phyloP scores from a whole-genome alignment of 441 rosid species.

The Adansonia rubrostipa region DNA sequence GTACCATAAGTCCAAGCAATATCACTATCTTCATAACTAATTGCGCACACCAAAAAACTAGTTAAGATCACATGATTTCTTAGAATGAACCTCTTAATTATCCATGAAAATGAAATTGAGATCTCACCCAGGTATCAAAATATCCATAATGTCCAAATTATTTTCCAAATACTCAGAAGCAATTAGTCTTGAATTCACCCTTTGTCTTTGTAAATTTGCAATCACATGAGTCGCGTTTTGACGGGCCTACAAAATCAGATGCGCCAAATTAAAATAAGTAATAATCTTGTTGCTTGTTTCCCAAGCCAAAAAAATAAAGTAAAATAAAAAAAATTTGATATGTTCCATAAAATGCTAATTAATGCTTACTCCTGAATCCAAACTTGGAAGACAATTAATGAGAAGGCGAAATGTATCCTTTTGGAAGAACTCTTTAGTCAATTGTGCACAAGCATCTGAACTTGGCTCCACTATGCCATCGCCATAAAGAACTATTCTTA shows the following conservation, averaged over 20 bases:
- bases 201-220: slow-evolving; percentile 65
- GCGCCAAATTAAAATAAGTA: neutral
- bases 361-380: slow-evolving; percentile 17
- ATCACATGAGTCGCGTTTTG: slow-evolving; percentile 54
- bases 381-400: slow-evolving; percentile 19
- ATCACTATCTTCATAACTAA: slow-evolving; percentile 45
- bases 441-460: slow-evolving; percentile 17
- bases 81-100: slow-evolving; percentile 10
- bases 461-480: slow-evolving; percentile 15
- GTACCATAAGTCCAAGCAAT: slow-evolving; percentile 59
- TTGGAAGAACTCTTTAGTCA: slow-evolving; percentile 12
- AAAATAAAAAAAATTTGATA: neutral
- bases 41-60: neutral
- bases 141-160: slow-evolving; percentile 59
- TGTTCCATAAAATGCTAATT: too few relatives aligned
- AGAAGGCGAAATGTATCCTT: slow-evolving; percentile 21
- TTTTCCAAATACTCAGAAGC: slow-evolving; percentile 61
- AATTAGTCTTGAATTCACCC: slow-evolving; percentile 49
- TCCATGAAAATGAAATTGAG: neutral
- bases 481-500: slow-evolving; percentile 17
- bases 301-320: neutral
- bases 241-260: neutral
- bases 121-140: slow-evolving; percentile 49
- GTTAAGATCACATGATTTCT: neutral
- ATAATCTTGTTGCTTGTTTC: neutral